phyloP scores from a whole-genome alignment of 192 early-diverging fungal species.

The Coemansia aciculifera region DNA sequence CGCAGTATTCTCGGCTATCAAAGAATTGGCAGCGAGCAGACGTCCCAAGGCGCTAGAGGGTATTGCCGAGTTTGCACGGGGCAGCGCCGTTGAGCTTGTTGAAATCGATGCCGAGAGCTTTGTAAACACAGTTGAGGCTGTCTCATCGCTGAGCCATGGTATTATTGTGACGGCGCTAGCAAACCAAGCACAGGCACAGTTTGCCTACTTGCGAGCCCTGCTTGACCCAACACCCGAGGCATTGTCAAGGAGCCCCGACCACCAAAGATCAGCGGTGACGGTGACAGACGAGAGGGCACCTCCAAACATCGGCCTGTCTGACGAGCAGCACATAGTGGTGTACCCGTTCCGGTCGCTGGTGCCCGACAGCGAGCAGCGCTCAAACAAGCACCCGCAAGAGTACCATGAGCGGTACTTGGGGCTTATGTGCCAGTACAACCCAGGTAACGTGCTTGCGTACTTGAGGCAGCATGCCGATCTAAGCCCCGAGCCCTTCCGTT shows the following conservation, averaged over 20 bases:
- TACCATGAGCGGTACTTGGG: conserved; percentile 50
- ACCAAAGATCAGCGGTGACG: background rate
- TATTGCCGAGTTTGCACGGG: conserved; percentile 19
- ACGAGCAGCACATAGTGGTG: conserved; percentile 48
- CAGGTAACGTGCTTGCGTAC: conserved; percentile 34
- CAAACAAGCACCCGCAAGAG: conserved; percentile 31
- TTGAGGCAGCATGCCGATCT: conserved; percentile 35
- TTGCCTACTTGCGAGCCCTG: conserved; percentile 42
- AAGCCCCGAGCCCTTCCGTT: conserved; percentile 38
- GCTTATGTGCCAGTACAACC: conserved; percentile 44
- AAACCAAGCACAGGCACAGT: conserved; percentile 24
- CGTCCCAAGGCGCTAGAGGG: conserved; percentile 12
- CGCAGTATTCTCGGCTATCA: conserved; percentile 34
- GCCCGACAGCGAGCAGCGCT: conserved; percentile 16
- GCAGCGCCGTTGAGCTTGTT: conserved; percentile 22
- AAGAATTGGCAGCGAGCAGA: conserved; percentile 20
- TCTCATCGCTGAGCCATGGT: conserved; percentile 24
- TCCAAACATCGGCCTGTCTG: conserved; percentile 42
- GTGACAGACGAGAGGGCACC: conserved; percentile 36
- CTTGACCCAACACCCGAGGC: conserved; percentile 33
- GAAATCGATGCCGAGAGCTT: conserved; percentile 41
- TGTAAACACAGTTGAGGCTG: conserved; percentile 23
- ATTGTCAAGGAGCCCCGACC: conserved; percentile 13
- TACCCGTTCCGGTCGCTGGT: conserved; percentile 44
- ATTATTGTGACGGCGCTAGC: conserved; percentile 17